These are phyloP conservation scores for Ascochyta viciae-villosae DNA, from an alignment of 2,329 filamentous ascomycete genomes.

Conservation along the genomic window DNA sequence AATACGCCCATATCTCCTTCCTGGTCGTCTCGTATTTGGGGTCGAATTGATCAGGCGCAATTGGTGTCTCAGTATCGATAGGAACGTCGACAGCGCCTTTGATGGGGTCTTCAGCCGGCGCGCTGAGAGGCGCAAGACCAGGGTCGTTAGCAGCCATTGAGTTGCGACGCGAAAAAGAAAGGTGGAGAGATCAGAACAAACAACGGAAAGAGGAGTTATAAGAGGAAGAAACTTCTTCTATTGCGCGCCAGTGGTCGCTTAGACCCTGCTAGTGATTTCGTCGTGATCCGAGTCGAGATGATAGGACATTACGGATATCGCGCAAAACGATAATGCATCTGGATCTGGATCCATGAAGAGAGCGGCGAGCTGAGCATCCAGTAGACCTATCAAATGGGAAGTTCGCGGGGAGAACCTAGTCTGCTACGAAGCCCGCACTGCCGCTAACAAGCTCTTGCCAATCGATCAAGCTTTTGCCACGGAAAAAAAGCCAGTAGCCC, in stretches of 20 bases:
- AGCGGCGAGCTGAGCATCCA: not conserved
- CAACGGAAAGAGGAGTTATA: not conserved
- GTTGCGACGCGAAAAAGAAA: not conserved
- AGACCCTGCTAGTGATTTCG: conserved; percentile 11
- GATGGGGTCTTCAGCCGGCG: conserved; percentile 27
- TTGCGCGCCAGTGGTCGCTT: conserved; percentile 8
- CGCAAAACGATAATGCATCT: conserved; percentile 1
- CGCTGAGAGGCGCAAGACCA: conserved; percentile 31
- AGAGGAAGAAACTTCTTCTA: conserved; percentile 15
- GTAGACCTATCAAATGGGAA: conserved; percentile 10
- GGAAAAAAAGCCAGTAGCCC: not conserved
- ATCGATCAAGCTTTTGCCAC: conserved; percentile 9
- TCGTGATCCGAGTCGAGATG: not conserved
- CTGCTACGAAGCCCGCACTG: not conserved
- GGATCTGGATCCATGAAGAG: conserved; percentile 1
- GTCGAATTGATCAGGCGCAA: conserved; percentile 64
- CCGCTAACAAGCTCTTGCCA: conserved; percentile 17
- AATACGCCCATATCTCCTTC: conserved; percentile 65
- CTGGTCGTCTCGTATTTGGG: conserved; percentile 59
- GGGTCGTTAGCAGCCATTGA: conserved; percentile 33
- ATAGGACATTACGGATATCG: conserved; percentile 2
- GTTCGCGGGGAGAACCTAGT: not conserved
- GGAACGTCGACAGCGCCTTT: conserved; percentile 31
- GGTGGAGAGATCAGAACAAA: not conserved
- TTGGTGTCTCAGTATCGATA: conserved; percentile 49